Conservation (phyloP, 1,139 yeast species). For the Torulaspora pretoriensis region DNA sequence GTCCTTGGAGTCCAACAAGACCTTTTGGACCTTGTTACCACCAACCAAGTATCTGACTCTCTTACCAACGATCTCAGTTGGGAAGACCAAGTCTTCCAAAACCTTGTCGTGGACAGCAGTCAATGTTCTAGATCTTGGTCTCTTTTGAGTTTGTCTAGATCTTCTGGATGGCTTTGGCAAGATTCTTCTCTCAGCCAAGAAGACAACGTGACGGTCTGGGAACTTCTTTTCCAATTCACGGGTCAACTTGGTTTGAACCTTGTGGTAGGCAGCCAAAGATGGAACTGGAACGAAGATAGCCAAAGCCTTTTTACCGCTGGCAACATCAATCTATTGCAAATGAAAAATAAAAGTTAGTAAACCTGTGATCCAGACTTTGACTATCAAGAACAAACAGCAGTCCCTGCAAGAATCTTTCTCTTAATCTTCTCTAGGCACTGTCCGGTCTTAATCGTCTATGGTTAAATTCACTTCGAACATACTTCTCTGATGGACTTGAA, state of each 20-base stretch:
- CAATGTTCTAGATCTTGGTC: slow-evolving; percentile 99
- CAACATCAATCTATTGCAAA: slow-evolving; percentile 65
- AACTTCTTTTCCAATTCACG: slow-evolving; percentile 99
- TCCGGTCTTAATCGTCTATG: neutral
- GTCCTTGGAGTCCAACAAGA: slow-evolving; percentile 97
- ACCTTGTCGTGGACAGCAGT: slow-evolving; percentile 98
- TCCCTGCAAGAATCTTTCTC: too few species aligned
- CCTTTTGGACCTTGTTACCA: slow-evolving; percentile 98
- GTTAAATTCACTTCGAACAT: slow-evolving; percentile 30
- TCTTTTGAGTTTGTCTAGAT: slow-evolving; percentile 93
- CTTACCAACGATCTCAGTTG: slow-evolving; percentile 98
- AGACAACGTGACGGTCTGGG: slow-evolving; percentile 99
- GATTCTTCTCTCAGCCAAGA: slow-evolving; percentile 99
- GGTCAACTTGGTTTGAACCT: slow-evolving; percentile 94
- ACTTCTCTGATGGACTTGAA: slow-evolving; percentile 96
- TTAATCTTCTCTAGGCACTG: too few species aligned
- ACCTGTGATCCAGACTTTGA: neutral
- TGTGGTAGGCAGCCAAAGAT: slow-evolving; percentile 89
- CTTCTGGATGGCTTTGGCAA: slow-evolving; percentile 93
- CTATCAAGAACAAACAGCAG: neutral
- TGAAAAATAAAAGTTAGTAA: slow-evolving; percentile 22
- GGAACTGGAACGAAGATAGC: slow-evolving; percentile 98
- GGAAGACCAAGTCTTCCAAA: slow-evolving; percentile 99
- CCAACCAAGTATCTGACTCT: slow-evolving; percentile 99
- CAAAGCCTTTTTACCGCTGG: slow-evolving; percentile 98